phyloP scores from a whole-genome alignment of 1,284 basidiomycete genomes.

The Ustilago nuda region DNA sequence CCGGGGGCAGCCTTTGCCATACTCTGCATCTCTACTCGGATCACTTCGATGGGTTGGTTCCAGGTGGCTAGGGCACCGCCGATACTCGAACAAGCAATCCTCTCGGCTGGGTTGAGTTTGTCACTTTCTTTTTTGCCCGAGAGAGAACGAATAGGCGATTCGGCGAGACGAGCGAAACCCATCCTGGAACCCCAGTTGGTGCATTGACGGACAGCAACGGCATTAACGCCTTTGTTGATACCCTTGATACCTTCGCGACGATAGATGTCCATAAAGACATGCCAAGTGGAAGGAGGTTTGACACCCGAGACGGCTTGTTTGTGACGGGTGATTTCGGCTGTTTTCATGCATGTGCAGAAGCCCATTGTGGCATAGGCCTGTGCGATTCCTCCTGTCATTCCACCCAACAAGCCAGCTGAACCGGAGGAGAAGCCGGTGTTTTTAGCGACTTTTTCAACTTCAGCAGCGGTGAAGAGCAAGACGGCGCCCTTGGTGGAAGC shows the following conservation, averaged over 20 bases:
- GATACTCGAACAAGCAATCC: slow-evolving; percentile 88
- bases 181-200: slow-evolving; percentile 99
- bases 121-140: slow-evolving; percentile 81
- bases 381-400: slow-evolving; percentile 96
- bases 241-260: slow-evolving; percentile 90
- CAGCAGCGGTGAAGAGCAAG: slow-evolving; percentile 92
- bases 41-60: slow-evolving; percentile 99
- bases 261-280: slow-evolving; percentile 94
- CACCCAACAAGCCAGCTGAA: slow-evolving; percentile 87
- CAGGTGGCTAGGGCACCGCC: slow-evolving; percentile 95
- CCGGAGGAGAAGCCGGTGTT: slow-evolving; percentile 83
- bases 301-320: slow-evolving; percentile 91
- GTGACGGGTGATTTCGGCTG: slow-evolving; percentile 94
- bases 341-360: slow-evolving; percentile 80
- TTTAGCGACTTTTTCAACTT: slow-evolving; percentile 82
- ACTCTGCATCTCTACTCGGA: slow-evolving; percentile 99
- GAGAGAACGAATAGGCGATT: slow-evolving; percentile 80
- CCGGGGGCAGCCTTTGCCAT: slow-evolving; percentile 84
- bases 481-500: slow-evolving; percentile 98
- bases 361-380: slow-evolving; percentile 99
- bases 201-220: slow-evolving; percentile 91
- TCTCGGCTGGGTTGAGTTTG: slow-evolving; percentile 81
- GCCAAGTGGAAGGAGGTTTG: slow-evolving; percentile 87
- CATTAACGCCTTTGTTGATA: slow-evolving; percentile 99
- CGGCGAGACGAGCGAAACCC: slow-evolving; percentile 95